A percentile compares a stretch with the other conserved stretches of the same genome.
These are phyloP conservation scores for Arctostaphylos glauca DNA, from an alignment of 148 eudicot species.

Conservation along the genomic window DNA sequence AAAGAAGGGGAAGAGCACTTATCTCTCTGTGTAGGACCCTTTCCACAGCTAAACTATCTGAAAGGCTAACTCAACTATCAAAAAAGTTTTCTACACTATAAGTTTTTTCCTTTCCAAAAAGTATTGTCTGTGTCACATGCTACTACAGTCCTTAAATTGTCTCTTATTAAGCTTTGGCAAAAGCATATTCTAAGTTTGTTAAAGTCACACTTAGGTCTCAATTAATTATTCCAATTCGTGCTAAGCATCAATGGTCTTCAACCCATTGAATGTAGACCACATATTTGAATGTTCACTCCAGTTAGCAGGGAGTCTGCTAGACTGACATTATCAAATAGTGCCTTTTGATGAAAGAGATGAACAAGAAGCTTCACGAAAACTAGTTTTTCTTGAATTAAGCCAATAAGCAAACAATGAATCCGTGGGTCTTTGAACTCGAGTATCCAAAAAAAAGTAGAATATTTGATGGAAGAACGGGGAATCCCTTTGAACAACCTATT, in stretches of 20 bases:
- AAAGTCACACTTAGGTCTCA: not conserved
- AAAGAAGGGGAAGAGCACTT: constrained; percentile 6
- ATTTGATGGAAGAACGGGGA: too few species aligned
- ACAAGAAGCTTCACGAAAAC: too few species aligned
- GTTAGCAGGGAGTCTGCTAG: constrained; percentile 4
- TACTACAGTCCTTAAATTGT: not conserved
- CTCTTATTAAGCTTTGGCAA: not conserved
- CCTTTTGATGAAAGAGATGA: too few species aligned
- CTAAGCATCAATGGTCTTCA: not conserved
- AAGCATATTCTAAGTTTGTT: not conserved
- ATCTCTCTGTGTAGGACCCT: not conserved
- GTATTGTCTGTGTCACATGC: not conserved
- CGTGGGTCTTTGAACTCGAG: too few species aligned
- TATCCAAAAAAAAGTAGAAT: too few species aligned
- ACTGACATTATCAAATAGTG: constrained; percentile 10
- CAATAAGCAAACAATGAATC: too few species aligned
- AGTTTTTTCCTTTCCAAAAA: not conserved
- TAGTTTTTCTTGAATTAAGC: too few species aligned
- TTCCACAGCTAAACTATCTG: not conserved
- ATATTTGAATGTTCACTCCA: constrained; percentile 11
- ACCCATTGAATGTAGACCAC: not conserved
- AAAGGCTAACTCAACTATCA: not conserved
- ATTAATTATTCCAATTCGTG: not conserved
- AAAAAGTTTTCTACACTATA: not conserved
- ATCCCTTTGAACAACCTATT: too few species aligned